Evolutionary conservation across 2,329 filamentous ascomycete species (phyloP), one percentile per base, ranked within the genome.

Genomic region (Neospermospora avenae): DNA sequence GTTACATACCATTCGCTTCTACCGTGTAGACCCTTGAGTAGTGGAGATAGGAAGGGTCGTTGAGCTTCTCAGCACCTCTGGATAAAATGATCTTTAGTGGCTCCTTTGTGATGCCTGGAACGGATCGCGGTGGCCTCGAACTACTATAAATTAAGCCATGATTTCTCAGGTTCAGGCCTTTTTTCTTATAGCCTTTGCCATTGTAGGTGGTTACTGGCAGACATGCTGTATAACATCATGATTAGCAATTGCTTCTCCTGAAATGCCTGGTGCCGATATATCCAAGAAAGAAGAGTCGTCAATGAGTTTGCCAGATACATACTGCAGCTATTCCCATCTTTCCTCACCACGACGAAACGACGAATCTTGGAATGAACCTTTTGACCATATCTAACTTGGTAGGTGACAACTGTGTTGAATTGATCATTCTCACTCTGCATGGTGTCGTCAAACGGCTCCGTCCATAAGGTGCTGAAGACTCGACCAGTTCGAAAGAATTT

Each of bases 381-480:
- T 49, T 69, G 64, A 0, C 49, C 39, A 46, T 62, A 65, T n/a
- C 39, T 59, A 11, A 67, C 60, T 42, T 42, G n/a, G 16, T 48
- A 46, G 45, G 24, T 53, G 25, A 58, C 48, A 5, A 39, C n/a
- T 52, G 61, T 68, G n/a, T 58, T 57, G 42, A 67, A 66, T 16
- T 63, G 62, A 22, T 57, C 57, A 31, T 61, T 48, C 13, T 58
- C 57, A 13, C 51, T 53, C 25, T 58, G 44, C 45, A 37, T 48
- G 24, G 20, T 56, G n/a, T 46, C 54, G 18, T 45, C 54, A 24
- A 53, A 57, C 14, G 63, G 45, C n/a, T 64, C 64, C 2, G 64
- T 66, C 67, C 67, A 68, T 13, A 67, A 42, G 0, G 65, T 68
- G 25, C 63, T 66, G 48, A 68, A 68, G 3, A 68, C 65, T 48